Evolutionary conservation across 2,329 filamentous ascomycete genomes (phyloP), one percentile per base, ranked within the genome.

Genomic region (Emergomyces africanus): DNA sequence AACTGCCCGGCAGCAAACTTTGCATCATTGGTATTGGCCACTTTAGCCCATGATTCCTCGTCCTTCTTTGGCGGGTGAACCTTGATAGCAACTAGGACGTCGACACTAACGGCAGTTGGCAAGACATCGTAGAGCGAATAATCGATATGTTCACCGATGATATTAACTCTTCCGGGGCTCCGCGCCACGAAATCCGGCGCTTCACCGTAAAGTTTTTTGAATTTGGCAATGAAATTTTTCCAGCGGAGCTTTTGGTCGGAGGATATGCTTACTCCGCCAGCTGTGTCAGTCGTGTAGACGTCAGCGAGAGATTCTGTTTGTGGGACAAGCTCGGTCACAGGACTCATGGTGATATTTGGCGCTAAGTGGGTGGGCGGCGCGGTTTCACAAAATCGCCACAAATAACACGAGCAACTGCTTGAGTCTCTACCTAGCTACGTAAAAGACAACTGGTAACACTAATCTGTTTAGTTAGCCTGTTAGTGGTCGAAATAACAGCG

Each of bases 111-210:
- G 63, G 92, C 94, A 84, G 96, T 96, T 57, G 94, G 94, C 28
- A 99, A 81, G 61, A 96, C 91, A 66, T 94, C 86, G 78, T 97
- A 99, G 23, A 99, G 83, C 15, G 90, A 96, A 77, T 99, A 99
- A 78, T 99, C 94, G 69, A 99, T 96, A 77, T 99, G 94, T 80
- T 99, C 94, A 73, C 94, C 94, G 71, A 99, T 96, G 69, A 99
- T 94, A 77, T 97, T 97, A 65, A 99, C 94, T 65, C 94, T 84
- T 61, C 94, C 94, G 0, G 94, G 94, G 59, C 91, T 96, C 63
- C 94, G 86, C 10, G 92, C 83, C 23, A 97, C 84, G 68, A 96
- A 96, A 61, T 88, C 81, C 44, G 91, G 85, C 18, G 80, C 76
- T 57, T 83, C 80, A 65, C 84, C 85, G 74, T 92, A 95, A 48